Conservation (phyloP, 805 yeast genomes). For the Saccharomycopsis amapae region DNA sequence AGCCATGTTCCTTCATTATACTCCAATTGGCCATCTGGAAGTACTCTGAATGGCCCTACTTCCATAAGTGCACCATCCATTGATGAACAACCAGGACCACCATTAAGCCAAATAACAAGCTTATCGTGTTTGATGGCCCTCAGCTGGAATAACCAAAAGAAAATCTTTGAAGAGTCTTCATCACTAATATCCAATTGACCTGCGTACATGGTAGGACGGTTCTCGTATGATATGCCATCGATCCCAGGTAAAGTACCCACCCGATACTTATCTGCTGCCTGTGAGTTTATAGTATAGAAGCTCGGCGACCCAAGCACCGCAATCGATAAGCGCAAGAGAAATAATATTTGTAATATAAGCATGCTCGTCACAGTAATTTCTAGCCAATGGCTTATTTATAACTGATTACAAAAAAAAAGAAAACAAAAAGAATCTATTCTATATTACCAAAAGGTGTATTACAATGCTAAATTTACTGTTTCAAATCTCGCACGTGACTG, state of each 20-base stretch:
- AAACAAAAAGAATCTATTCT: no score
- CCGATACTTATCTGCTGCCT: background rate
- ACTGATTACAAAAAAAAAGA: no score
- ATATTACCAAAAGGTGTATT: no score
- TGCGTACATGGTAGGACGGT: conserved; percentile 15
- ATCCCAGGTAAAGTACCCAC: conserved; percentile 9
- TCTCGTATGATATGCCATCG: background rate
- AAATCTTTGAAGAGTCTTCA: conserved; percentile 26
- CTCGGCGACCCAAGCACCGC: no score
- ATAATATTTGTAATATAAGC: no score
- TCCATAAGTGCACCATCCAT: conserved; percentile 83
- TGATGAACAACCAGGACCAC: conserved; percentile 85
- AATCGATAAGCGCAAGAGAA: no score
- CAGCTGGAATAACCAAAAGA: conserved; percentile 63
- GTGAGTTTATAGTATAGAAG: no score
- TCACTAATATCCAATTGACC: conserved; percentile 10
- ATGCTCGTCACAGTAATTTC: no score
- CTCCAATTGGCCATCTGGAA: conserved; percentile 30
- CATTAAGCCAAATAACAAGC: conserved; percentile 69
- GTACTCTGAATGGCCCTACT: conserved; percentile 62
- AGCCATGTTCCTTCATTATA: conserved; percentile 65
- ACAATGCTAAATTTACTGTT: no score
- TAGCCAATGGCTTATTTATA: no score
- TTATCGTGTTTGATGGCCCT: conserved; percentile 24
- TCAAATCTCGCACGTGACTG: conserved; percentile 3